These are phyloP conservation scores for Geotrichum bryndzae DNA, from an alignment of 1,139 yeast species.

Conservation along the genomic window DNA sequence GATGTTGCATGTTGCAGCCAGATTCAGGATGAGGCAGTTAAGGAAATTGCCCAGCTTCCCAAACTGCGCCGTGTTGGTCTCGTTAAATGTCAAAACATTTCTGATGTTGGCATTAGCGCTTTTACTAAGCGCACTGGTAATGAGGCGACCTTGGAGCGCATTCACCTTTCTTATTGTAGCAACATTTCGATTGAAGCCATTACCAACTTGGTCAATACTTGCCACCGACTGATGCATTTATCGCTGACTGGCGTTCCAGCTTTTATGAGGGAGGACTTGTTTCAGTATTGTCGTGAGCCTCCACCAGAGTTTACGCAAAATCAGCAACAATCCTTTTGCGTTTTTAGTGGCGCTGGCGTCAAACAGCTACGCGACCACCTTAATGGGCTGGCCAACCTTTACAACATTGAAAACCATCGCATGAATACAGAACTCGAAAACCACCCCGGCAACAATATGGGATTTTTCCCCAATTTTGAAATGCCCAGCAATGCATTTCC, in stretches of 20 bases:
- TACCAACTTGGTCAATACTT: constrained; percentile 58
- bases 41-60: constrained; percentile 71
- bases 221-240: constrained; percentile 86
- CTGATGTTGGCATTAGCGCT: constrained; percentile 78
- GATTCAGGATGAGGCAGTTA: constrained; percentile 76
- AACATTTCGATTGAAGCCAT: constrained; percentile 49
- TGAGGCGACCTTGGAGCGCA: constrained; percentile 74
- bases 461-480: background rate
- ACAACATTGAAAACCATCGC: background rate
- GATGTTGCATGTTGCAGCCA: constrained; percentile 94
- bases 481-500: background rate
- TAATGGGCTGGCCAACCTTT: background rate
- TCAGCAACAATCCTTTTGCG: constrained; percentile 85
- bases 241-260: constrained; percentile 87
- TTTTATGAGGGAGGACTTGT: constrained; percentile 77
- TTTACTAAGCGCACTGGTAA: constrained; percentile 64
- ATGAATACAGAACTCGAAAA: background rate
- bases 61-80: constrained; percentile 85
- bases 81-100: constrained; percentile 83
- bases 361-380: constrained; percentile 45
- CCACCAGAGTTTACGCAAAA: constrained; percentile 89
- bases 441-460: background rate
- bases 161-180: constrained; percentile 88
- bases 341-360: constrained; percentile 89
- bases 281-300: constrained; percentile 87